Conservation (phyloP, 768 basidiomycete species). For the Thelephora ganbajun region DNA sequence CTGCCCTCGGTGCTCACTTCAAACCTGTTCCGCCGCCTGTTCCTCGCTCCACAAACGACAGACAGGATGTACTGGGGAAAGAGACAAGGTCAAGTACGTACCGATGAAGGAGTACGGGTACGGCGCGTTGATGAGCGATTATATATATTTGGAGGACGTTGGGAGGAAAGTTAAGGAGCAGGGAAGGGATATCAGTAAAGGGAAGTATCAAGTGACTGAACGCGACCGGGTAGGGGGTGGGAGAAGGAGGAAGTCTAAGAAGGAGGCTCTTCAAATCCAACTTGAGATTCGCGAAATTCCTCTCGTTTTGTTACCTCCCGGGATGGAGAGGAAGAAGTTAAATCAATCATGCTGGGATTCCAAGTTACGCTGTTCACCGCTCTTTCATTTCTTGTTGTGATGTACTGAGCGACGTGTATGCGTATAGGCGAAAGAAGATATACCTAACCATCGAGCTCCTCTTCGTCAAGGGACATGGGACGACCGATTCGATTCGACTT, state of each 20-base stretch:
- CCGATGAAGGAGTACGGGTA: constrained; percentile 76
- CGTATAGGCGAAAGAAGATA: constrained; percentile 47
- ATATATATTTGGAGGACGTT: constrained; percentile 72
- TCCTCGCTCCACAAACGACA: constrained; percentile 50
- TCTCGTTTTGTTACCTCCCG: constrained; percentile 61
- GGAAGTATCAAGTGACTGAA: constrained; percentile 32
- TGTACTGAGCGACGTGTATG: constrained; percentile 2
- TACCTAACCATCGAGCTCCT: constrained; percentile 63
- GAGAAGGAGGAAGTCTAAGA: constrained; percentile 31
- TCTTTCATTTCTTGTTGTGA: constrained; percentile 1
- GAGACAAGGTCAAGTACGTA: constrained; percentile 61
- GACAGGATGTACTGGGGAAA: constrained; percentile 50
- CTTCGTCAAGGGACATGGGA: constrained; percentile 17
- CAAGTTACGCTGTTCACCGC: constrained; percentile 37
- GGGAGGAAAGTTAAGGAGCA: constrained; percentile 61
- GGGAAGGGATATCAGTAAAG: constrained; percentile 54
- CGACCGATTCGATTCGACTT: constrained; percentile 17
- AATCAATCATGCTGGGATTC: constrained; percentile 80
- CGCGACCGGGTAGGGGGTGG: not conserved
- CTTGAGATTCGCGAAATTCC: constrained; percentile 56
- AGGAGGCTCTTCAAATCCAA: constrained; percentile 53
- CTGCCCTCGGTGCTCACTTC: constrained; percentile 61
- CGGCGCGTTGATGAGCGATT: constrained; percentile 85
- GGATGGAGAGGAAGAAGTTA: constrained; percentile 65
- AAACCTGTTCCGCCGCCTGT: constrained; percentile 63